Percentiles rank a stretch among this genome's conserved stretches.
Evolutionary conservation across 73 alveolate species (phyloP).

Genomic region (Breviolum minutum): DNA sequence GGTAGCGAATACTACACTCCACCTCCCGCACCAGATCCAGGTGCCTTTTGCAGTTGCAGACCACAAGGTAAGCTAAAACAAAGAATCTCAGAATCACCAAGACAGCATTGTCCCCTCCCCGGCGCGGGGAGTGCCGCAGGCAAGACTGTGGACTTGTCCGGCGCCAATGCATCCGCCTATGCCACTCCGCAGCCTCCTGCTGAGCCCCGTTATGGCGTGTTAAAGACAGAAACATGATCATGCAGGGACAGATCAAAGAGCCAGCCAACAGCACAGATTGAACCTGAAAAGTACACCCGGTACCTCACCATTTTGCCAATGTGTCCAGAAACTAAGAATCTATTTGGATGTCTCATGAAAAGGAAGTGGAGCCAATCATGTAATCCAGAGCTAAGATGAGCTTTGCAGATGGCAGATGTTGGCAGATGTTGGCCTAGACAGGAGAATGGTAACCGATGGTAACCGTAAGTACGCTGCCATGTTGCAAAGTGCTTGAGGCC

Average conservation of each 20-base stretch:
- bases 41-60: background rate
- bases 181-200: slow-evolving; percentile 44
- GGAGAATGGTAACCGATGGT: no score
- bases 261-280: no score
- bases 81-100: background rate
- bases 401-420: no score
- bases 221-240: background rate
- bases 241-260: no score
- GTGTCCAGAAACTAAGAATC: no score
- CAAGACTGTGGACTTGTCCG: slow-evolving; percentile 85
- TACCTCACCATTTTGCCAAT: no score
- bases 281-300: background rate
- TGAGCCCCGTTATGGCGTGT: background rate
- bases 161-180: background rate
- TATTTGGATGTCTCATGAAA: no score
- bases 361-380: no score
- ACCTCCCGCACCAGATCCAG: slow-evolving; percentile 89
- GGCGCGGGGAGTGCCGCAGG: background rate
- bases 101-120: no score
- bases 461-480: no score
- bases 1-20: slow-evolving; percentile 83
- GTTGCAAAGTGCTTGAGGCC: slow-evolving; percentile 18
- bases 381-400: no score
- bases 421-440: no score
- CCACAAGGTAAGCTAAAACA: background rate